phyloP scores from a whole-genome alignment of 176 grass and related monocot genomes.

The Eleusine coracana region DNA sequence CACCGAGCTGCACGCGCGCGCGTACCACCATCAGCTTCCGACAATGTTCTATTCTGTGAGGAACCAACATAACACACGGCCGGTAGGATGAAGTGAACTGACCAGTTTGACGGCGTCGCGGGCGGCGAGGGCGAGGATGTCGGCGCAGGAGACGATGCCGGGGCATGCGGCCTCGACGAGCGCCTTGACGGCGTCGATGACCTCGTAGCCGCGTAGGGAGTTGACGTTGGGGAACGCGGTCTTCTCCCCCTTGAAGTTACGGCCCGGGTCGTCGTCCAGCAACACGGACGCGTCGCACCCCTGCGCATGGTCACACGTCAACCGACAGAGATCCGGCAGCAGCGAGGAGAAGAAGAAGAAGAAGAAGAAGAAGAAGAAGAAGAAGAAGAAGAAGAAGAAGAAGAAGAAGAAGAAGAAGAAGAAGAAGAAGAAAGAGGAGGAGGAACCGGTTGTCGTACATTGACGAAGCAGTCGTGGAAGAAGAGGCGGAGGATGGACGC shows the following conservation, averaged over 20 bases:
- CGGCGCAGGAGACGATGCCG: conserved; percentile 76
- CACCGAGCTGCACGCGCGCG: conserved; percentile 53
- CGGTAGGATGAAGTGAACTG: not conserved
- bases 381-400: not conserved
- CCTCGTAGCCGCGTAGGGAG: conserved; percentile 65
- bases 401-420: no score
- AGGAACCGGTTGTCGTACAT: conserved; percentile 18
- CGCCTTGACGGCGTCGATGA: conserved; percentile 70
- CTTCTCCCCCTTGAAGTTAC: conserved; percentile 74
- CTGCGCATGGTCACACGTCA: conserved; percentile 15
- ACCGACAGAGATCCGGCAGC: no score
- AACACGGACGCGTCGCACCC: conserved; percentile 81
- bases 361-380: not conserved
- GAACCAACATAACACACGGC: no score
- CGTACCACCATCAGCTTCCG: no score
- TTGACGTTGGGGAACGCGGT: conserved; percentile 55
- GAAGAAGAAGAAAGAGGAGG: conserved; percentile 40
- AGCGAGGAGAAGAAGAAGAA: no score
- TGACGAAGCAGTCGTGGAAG: conserved; percentile 83
- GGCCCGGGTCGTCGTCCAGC: conserved; percentile 54
- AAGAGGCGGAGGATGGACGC: conserved; percentile 81
- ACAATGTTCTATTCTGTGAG: no score
- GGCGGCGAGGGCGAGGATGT: conserved; percentile 70
- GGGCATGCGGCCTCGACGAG: conserved; percentile 65
- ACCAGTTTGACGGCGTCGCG: conserved; percentile 69